phyloP scores from a whole-genome alignment of 768 basidiomycete species.

The Hygrophorus russula region DNA sequence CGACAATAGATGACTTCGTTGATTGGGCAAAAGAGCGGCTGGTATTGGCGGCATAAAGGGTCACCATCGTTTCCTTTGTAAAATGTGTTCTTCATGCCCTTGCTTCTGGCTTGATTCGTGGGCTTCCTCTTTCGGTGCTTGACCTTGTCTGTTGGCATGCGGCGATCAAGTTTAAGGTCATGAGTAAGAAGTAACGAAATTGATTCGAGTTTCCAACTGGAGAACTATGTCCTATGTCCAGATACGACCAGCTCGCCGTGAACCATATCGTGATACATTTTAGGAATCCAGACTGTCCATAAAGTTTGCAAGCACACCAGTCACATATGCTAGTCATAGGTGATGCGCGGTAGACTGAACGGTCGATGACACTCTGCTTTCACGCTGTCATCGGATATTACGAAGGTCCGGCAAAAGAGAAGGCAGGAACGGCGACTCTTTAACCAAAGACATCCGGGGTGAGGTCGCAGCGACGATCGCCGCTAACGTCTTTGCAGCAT shows the following conservation, averaged over 20 bases:
- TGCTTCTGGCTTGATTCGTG: background rate
- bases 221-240: no score
- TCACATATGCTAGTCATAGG: no score
- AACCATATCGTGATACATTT: no score
- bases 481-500: constrained; percentile 23
- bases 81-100: background rate
- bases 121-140: no score
- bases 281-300: no score
- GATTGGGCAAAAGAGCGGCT: constrained; percentile 28
- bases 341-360: no score
- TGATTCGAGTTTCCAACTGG: no score
- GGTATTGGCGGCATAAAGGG: constrained; percentile 1
- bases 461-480: constrained; percentile 20
- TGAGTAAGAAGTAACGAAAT: no score
- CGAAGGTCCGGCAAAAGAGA: constrained; percentile 17
- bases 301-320: no score
- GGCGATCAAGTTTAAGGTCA: no score
- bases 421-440: constrained; percentile 31
- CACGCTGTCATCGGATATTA: background rate
- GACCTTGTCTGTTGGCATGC: no score
- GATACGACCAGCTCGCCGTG: no score
- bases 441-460: constrained; percentile 23
- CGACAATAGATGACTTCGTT: constrained; percentile 57
- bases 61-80: background rate
- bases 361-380: background rate